Conservation (phyloP, 2,329 filamentous ascomycete species). For the Dothidotthia symphoricarpi region DNA sequence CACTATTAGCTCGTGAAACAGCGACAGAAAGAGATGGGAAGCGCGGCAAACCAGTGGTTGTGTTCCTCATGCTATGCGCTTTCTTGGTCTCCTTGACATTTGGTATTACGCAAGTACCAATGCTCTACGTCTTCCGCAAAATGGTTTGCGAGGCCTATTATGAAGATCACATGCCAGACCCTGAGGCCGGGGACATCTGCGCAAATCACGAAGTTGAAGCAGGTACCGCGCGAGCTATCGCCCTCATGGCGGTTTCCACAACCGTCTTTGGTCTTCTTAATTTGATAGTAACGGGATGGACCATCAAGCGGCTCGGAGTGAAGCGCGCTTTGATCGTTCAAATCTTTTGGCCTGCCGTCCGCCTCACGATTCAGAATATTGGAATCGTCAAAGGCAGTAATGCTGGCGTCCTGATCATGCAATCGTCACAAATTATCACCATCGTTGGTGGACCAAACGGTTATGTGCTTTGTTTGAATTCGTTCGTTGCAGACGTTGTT, state of each 20-base stretch:
- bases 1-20: conserved; percentile 14
- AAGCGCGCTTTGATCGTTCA: conserved; percentile 62
- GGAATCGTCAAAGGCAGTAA: conserved; percentile 62
- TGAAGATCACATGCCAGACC: conserved; percentile 50
- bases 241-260: conserved; percentile 65
- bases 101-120: conserved; percentile 51
- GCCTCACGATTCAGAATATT: conserved; percentile 63
- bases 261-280: conserved; percentile 67
- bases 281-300: conserved; percentile 65
- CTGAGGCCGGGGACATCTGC: conserved; percentile 55
- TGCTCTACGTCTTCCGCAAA: conserved; percentile 65
- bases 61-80: conserved; percentile 57
- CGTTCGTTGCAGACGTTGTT: conserved; percentile 65
- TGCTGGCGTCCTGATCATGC: conserved; percentile 65
- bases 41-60: conserved; percentile 18
- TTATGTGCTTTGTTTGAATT: conserved; percentile 67
- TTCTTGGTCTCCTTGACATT: conserved; percentile 59
- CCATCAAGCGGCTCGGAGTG: conserved; percentile 65
- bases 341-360: conserved; percentile 62
- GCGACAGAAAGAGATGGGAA: conserved; percentile 11
- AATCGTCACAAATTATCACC: conserved; percentile 65
- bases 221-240: conserved; percentile 61
- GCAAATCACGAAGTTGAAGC: conserved; percentile 62
- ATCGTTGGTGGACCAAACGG: conserved; percentile 67
- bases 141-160: conserved; percentile 74